A percentile compares a stretch with the other conserved stretches of the same genome.
Conservation (phyloP, 164 flowering plant species). For the Chloranthus sessilifolius region DNA sequence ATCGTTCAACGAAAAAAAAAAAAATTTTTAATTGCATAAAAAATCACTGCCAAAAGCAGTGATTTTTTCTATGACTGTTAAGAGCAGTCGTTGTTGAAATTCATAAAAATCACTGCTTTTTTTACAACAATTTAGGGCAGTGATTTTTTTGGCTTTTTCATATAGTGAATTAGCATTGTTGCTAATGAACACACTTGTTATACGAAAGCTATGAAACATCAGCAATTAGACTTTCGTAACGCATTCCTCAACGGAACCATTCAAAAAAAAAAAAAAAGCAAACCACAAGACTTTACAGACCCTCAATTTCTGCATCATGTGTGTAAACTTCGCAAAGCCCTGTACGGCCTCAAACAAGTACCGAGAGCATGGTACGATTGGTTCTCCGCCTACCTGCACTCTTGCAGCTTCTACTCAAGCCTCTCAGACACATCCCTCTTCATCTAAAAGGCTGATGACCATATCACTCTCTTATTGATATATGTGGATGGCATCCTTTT, state of each 20-base stretch:
- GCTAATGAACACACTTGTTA: too few relatives aligned
- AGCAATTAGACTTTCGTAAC: background rate
- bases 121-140: too few relatives aligned
- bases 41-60: too few relatives aligned
- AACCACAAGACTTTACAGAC: background rate
- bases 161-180: too few relatives aligned
- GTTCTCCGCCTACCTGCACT: background rate
- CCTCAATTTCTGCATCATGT: background rate
- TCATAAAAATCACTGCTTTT: too few relatives aligned
- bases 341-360: background rate
- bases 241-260: background rate
- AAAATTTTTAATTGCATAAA: too few relatives aligned
- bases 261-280: background rate
- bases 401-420: background rate
- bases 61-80: too few relatives aligned
- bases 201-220: too few relatives aligned
- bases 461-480: background rate
- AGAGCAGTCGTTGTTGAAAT: too few relatives aligned
- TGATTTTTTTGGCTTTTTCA: too few relatives aligned
- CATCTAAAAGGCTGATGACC: background rate
- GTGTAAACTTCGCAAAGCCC: background rate
- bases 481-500: background rate
- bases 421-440: background rate
- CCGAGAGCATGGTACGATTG: background rate
- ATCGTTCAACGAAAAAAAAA: too few relatives aligned